These are phyloP conservation scores for Atalantia buxifolia DNA, from an alignment of 345 rosid species.

Conservation along the genomic window DNA sequence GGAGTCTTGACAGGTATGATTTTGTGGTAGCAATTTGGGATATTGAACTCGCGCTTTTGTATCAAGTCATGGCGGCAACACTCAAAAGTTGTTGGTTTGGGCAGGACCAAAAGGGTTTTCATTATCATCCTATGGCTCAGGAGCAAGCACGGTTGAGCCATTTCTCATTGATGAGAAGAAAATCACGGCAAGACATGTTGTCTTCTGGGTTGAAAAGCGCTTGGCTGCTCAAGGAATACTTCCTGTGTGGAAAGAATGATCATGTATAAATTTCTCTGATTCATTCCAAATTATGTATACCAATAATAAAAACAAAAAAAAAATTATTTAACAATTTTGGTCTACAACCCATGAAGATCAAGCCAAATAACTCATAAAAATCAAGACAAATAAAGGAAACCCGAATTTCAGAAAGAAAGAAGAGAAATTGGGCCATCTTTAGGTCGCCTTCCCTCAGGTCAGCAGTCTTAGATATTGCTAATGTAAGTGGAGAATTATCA, in stretches of 20 bases:
- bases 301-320: not conserved
- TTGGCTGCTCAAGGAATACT: slow-evolving; percentile 94
- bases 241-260: slow-evolving; percentile 71
- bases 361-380: not conserved
- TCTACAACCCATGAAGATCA: not conserved
- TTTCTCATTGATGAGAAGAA: slow-evolving; percentile 90
- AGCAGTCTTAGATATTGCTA: not conserved
- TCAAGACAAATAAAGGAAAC: not conserved
- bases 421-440: too few relatives aligned
- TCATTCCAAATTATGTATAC: slow-evolving; percentile 12
- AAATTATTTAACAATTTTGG: slow-evolving; percentile 6
- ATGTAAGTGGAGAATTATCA: not conserved
- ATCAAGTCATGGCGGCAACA: not conserved
- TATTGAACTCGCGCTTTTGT: not conserved
- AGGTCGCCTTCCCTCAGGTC: too few relatives aligned
- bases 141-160: slow-evolving; percentile 86
- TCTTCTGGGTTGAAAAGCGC: slow-evolving; percentile 94
- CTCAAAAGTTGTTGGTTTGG: not conserved
- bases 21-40: not conserved
- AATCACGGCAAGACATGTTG: slow-evolving; percentile 67
- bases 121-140: slow-evolving; percentile 68
- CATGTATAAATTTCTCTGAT: not conserved
- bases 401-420: too few relatives aligned
- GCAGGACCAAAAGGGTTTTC: slow-evolving; percentile 88
- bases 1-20: slow-evolving; percentile 65